Base-by-base conservation (phyloP, 2,329 filamentous ascomycete species). In the Fusarium decemcellulare region DNA sequence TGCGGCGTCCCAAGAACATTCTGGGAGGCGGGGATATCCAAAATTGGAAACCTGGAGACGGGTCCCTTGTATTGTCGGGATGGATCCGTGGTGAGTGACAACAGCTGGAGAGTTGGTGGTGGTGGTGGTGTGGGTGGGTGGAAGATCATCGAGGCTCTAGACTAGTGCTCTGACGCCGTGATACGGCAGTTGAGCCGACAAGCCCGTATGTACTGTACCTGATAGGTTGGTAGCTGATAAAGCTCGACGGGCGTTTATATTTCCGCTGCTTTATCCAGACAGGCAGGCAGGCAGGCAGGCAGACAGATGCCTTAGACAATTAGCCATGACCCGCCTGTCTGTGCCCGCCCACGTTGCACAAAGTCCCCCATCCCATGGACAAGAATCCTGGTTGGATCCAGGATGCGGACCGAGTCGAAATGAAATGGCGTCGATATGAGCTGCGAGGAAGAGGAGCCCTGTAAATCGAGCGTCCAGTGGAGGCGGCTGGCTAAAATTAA, bases 41-140 rank as follows among this genome's bases (percentile, higher is more conserved):
- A 70, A 68, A 54, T 61, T 70, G 67, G 67, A 70, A 70, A 59
- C 59, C 44, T 57, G 43, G 32, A 47, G 23, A 36, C 36, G 32
- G 18, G 65, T 48, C 44, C 50, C 53, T 63, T 67, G 48, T 34
- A 30, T 62, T 57, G 32, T 9, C 8, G 8, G 32, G 32, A 34
- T 34, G 32, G 63, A 62, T 56, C 57, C 61, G 59, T 70, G 62
- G 43, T 56, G 42, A 55, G 44, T 63, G 52, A 55, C 42, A 34
- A 52, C 23, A 30, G 23, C 18, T 30, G 57, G 34, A 37, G 23
- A 23, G 23, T 23, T 23, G 23, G 23, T 23, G 23, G 23, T 23
- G 23, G 23, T 23, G 23, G 23, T 23, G 23, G 23, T 23, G 23
- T 23, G 23, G 23, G 23, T 23, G 23, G 23, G 23, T 23, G 23